Conservation (phyloP, 140 eudicot species). For the Flaveria floridana region DNA sequence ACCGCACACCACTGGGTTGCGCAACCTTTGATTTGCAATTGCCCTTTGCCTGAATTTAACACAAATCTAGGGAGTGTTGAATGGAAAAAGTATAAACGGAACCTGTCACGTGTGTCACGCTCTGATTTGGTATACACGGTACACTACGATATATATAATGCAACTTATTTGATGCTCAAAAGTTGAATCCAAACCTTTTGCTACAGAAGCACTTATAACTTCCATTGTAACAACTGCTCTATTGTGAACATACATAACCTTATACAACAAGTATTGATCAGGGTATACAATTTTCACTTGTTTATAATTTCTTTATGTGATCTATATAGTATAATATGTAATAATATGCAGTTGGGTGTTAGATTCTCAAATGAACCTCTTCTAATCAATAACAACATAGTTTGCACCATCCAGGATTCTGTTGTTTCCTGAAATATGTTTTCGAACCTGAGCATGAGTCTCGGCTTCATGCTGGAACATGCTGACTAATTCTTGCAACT, state of each 20-base stretch:
- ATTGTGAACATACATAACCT: conserved; percentile 12
- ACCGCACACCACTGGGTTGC: too few relatives aligned
- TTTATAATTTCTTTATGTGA: neutral
- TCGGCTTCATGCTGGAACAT: conserved; percentile 96
- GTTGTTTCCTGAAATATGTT: conserved; percentile 52
- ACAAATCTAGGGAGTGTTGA: too few relatives aligned
- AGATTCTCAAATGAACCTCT: neutral
- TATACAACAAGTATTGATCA: conserved; percentile 11
- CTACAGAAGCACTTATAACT: neutral
- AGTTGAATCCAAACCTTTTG: conserved; percentile 4
- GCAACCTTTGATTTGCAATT: too few relatives aligned
- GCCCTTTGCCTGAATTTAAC: too few relatives aligned
- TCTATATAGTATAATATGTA: neutral
- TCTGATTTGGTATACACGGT: too few relatives aligned
- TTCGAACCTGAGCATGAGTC: conserved; percentile 85
- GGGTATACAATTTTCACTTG: conserved; percentile 27
- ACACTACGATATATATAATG: too few relatives aligned
- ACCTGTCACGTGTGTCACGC: too few relatives aligned
- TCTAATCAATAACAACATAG: conserved; percentile 53
- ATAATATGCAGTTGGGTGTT: conserved; percentile 6
- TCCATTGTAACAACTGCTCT: neutral
- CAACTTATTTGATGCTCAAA: neutral
- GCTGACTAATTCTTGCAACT: conserved; percentile 74
- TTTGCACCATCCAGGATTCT: conserved; percentile 51
- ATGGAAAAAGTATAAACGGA: too few relatives aligned